phyloP scores from a whole-genome alignment of 768 basidiomycete genomes.

The Agrocybe pediades region DNA sequence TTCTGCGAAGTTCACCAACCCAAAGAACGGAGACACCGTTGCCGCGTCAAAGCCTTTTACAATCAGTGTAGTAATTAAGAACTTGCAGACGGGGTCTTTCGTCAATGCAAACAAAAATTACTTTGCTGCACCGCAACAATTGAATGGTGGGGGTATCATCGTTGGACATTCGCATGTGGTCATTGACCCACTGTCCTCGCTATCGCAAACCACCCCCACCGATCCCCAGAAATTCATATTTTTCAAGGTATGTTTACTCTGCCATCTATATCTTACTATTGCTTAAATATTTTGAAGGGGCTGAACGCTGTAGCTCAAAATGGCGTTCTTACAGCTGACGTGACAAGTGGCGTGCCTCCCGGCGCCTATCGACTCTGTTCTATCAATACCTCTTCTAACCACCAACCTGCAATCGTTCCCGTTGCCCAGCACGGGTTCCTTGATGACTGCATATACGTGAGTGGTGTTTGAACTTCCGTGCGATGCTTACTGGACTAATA shows the following conservation, averaged over 20 bases:
- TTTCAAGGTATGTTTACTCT: slow-evolving; percentile 40
- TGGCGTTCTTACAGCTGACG: slow-evolving; percentile 51
- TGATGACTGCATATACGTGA: slow-evolving; percentile 63
- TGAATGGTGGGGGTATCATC: slow-evolving; percentile 6
- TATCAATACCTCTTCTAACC: slow-evolving; percentile 59
- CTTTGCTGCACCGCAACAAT: slow-evolving; percentile 13
- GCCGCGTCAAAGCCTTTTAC: slow-evolving; percentile 28
- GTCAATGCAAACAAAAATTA: slow-evolving; percentile 6
- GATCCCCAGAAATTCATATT: slow-evolving; percentile 57
- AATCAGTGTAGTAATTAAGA: slow-evolving; percentile 8
- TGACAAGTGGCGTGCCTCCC: slow-evolving; percentile 56
- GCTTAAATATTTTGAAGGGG: slow-evolving; percentile 32
- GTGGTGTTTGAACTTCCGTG: slow-evolving; percentile 29
- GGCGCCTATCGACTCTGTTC: slow-evolving; percentile 62
- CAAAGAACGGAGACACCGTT: slow-evolving; percentile 40
- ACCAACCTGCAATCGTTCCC: slow-evolving; percentile 58
- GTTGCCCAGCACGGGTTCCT: slow-evolving; percentile 62
- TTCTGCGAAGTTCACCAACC: slow-evolving; percentile 36
- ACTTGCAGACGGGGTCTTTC: slow-evolving; percentile 5
- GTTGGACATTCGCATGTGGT: slow-evolving; percentile 6
- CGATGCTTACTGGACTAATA: not conserved
- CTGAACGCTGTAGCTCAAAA: slow-evolving; percentile 44
- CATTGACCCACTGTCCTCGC: slow-evolving; percentile 47
- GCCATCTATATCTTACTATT: not conserved
- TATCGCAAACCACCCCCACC: slow-evolving; percentile 44